Conservation (phyloP, 148 eudicot species). For the Nepenthes gracilis region DNA sequence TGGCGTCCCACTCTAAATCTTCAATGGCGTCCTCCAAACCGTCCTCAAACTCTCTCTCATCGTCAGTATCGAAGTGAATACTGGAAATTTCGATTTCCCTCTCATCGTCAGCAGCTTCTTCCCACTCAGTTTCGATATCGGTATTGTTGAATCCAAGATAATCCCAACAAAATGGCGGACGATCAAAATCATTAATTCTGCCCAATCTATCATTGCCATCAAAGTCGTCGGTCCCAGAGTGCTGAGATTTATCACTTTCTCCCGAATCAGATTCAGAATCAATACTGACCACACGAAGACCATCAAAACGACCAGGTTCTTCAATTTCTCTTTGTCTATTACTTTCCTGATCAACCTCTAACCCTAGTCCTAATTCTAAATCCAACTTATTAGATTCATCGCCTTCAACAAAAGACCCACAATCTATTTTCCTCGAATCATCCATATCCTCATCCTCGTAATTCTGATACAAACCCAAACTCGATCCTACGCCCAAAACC, state of each 20-base stretch:
- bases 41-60: conserved; percentile 21
- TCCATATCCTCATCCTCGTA: conserved; percentile 1
- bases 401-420: conserved; percentile 14
- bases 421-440: conserved; percentile 7
- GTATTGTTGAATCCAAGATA: conserved; percentile 27
- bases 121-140: conserved; percentile 30
- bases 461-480: neutral
- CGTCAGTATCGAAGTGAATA: conserved; percentile 9
- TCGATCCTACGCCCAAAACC: conserved; percentile 7
- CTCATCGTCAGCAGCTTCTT: neutral
- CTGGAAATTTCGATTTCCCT: conserved; percentile 13
- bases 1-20: conserved; percentile 63
- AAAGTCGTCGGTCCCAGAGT: conserved; percentile 1
- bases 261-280: conserved; percentile 79
- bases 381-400: conserved; percentile 13
- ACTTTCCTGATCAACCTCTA: neutral
- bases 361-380: conserved; percentile 37
- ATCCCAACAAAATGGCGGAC: conserved; percentile 43
- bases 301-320: conserved; percentile 20
- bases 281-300: conserved; percentile 50
- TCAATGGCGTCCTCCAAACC: conserved; percentile 17
- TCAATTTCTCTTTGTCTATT: neutral
- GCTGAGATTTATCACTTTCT: conserved; percentile 11
- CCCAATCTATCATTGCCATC: conserved; percentile 18
- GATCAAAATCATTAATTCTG: conserved; percentile 29